A percentile compares a stretch with the other conserved stretches of the same genome.
These are phyloP conservation scores for Dissoconium aciculare DNA, from an alignment of 2,329 filamentous ascomycete species.

Conservation along the genomic window DNA sequence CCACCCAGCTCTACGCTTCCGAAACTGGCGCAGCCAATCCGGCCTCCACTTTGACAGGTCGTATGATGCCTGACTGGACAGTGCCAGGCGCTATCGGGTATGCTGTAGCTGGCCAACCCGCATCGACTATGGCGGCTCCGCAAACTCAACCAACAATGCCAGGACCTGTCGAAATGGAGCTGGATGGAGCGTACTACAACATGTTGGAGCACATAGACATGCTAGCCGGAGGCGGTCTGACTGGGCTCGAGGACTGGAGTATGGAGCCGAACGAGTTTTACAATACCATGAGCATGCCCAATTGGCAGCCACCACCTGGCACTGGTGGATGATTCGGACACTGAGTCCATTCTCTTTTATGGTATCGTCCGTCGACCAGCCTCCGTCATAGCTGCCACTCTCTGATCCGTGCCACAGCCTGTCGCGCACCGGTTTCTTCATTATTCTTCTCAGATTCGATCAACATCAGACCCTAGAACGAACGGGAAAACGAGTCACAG, in stretches of 20 bases:
- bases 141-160: background rate
- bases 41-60: background rate
- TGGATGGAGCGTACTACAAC: conserved; percentile 11
- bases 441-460: no score
- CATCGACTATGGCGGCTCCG: background rate
- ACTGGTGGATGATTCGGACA: no score
- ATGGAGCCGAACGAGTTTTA: conserved; percentile 8
- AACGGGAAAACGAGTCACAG: no score
- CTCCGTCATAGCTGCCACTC: no score
- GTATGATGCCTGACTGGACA: background rate
- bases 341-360: no score
- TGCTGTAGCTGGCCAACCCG: background rate
- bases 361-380: no score
- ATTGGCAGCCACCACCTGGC: no score
- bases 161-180: conserved; percentile 9
- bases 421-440: no score
- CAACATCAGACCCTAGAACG: no score
- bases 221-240: conserved; percentile 12
- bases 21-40: background rate
- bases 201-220: conserved; percentile 12
- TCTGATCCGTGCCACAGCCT: no score
- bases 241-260: conserved; percentile 16
- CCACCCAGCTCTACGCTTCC: background rate
- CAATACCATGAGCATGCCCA: background rate
- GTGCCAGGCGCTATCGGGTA: background rate